Conservation (phyloP, 805 yeast species). For the Debaryomyces prosopidis region DNA sequence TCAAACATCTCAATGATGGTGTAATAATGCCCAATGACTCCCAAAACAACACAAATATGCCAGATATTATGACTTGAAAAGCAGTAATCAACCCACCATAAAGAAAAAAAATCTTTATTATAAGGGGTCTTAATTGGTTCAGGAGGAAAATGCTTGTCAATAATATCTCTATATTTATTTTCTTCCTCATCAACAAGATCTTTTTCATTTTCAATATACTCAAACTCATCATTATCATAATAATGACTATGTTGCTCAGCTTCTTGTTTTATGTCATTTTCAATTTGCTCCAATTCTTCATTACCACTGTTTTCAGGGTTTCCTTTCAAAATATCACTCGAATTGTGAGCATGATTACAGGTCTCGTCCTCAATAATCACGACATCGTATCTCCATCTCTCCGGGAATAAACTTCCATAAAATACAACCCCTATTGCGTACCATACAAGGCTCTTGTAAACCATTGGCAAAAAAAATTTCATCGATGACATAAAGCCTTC, state of each 20-base stretch:
- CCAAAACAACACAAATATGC: conserved; percentile 89
- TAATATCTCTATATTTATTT: conserved; percentile 26
- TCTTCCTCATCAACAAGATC: conserved; percentile 11
- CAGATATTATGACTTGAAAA: conserved; percentile 86
- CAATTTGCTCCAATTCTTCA: conserved; percentile 36
- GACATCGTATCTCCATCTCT: conserved; percentile 78
- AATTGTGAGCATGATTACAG: conserved; percentile 22
- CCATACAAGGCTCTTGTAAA: conserved; percentile 67
- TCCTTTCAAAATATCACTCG: conserved; percentile 34
- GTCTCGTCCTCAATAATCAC: conserved; percentile 45
- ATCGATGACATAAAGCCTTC: conserved; percentile 58
- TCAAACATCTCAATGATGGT: conserved; percentile 74
- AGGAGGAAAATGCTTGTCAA: conserved; percentile 38
- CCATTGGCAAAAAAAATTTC: conserved; percentile 62
- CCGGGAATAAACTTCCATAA: conserved; percentile 87
- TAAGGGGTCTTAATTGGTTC: conserved; percentile 34
- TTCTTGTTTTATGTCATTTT: conserved; percentile 23
- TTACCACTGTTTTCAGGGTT: conserved; percentile 36
- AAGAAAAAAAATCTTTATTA: conserved; percentile 44
- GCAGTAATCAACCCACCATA: conserved; percentile 84
- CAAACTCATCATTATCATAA: not conserved
- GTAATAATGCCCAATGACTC: conserved; percentile 85
- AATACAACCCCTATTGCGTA: conserved; percentile 82
- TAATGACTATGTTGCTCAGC: not conserved
- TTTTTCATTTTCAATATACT: conserved; percentile 6